Conservation (phyloP, 345 rosid genomes). For the Camelina sativa region DNA sequence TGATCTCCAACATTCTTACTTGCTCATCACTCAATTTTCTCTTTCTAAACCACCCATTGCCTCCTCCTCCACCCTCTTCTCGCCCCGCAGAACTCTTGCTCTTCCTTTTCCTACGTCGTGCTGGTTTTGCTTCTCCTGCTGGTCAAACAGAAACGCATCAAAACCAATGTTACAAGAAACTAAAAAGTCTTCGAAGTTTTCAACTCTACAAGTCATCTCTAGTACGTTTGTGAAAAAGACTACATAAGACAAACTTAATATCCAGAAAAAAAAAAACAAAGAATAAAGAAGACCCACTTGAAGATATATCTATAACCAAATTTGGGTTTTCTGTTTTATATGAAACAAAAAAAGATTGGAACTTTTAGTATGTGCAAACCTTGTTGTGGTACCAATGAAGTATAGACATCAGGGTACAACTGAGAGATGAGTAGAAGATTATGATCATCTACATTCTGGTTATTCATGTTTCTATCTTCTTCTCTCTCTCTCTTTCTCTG, state of each 20-base stretch:
- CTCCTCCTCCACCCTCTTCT: constrained; percentile 34
- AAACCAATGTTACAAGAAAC: background rate
- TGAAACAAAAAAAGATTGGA: background rate
- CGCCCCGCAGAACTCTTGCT: constrained; percentile 45
- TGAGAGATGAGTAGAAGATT: constrained; percentile 43
- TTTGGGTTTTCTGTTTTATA: background rate
- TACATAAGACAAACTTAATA: constrained; percentile 22
- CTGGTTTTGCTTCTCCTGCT: constrained; percentile 52
- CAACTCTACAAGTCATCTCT: background rate
- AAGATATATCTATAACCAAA: constrained; percentile 20
- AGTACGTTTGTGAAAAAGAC: constrained; percentile 13
- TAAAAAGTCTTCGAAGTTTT: background rate
- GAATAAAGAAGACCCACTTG: constrained; percentile 36
- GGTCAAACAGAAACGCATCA: constrained; percentile 27
- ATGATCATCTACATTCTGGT: constrained; percentile 35
- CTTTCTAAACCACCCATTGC: constrained; percentile 52
- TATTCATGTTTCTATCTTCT: constrained; percentile 34
- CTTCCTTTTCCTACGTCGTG: constrained; percentile 57
- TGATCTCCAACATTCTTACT: constrained; percentile 62
- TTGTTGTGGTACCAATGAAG: constrained; percentile 39
- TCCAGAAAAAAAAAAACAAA: background rate
- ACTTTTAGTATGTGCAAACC: constrained; percentile 32
- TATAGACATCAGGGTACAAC: constrained; percentile 38
- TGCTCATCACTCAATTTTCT: constrained; percentile 75
- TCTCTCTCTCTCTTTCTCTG: constrained; percentile 9